These are phyloP conservation scores for Hypoxylon sp. DNA, from an alignment of 2,329 filamentous ascomycete species.

Conservation along the genomic window DNA sequence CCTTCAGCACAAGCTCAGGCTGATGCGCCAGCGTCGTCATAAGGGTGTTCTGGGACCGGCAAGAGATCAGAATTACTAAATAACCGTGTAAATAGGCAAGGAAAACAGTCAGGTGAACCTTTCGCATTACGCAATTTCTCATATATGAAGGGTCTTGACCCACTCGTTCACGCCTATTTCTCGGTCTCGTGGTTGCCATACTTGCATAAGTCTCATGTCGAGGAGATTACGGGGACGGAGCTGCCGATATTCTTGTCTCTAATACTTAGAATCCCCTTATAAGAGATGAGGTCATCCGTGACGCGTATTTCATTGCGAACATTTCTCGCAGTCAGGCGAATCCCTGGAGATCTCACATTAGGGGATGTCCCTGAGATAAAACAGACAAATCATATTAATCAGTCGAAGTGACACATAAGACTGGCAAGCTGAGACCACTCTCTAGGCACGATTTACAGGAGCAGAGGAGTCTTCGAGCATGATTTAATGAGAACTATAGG, in stretches of 20 bases:
- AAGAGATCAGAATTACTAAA: constrained; percentile 19
- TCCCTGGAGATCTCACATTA: too few relatives aligned
- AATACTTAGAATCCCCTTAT: too few relatives aligned
- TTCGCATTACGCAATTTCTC: neutral
- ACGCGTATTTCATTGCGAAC: too few relatives aligned
- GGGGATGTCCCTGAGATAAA: too few relatives aligned
- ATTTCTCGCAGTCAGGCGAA: too few relatives aligned
- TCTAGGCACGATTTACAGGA: too few relatives aligned
- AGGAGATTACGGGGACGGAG: neutral
- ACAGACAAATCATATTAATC: too few relatives aligned
- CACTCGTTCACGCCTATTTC: neutral
- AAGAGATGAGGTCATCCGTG: too few relatives aligned
- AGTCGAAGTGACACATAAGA: too few relatives aligned
- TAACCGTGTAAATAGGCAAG: constrained; percentile 40
- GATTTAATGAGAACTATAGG: too few relatives aligned
- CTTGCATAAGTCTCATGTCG: neutral
- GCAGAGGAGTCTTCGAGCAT: too few relatives aligned
- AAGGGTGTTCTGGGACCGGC: constrained; percentile 12
- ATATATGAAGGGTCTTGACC: neutral
- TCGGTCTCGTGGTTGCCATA: neutral
- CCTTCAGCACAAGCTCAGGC: constrained; percentile 49
- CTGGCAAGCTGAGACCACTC: too few relatives aligned
- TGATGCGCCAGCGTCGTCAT: constrained; percentile 44
- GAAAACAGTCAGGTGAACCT: constrained; percentile 22
- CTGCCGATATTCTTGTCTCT: neutral